Percentiles rank a stretch among this genome's conserved stretches.
phyloP scores from a whole-genome alignment of 768 basidiomycete species.

The Lentinula guzmanii region DNA sequence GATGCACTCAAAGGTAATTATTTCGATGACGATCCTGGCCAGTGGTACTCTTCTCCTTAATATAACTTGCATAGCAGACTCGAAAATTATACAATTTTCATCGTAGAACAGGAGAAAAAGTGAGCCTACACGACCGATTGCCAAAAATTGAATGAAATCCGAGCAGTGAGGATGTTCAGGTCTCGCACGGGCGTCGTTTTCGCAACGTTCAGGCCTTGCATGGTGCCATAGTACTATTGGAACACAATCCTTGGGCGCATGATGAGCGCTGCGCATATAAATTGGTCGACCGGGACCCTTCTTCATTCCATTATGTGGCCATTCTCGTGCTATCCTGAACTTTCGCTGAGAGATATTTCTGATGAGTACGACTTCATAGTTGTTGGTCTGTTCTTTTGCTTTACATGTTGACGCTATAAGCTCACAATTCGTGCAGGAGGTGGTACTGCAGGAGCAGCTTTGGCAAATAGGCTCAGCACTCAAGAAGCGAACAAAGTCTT shows the following conservation, averaged over 20 bases:
- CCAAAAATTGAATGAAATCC: no score
- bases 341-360: background rate
- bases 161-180: no score
- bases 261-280: no score
- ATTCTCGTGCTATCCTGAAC: background rate
- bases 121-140: no score
- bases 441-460: conserved; percentile 26
- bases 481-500: conserved; percentile 17
- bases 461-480: conserved; percentile 24
- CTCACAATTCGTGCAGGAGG: conserved; percentile 9
- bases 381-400: background rate
- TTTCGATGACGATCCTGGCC: conserved; percentile 56
- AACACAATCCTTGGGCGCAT: no score
- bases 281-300: no score
- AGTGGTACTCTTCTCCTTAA: background rate
- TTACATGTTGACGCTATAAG: background rate
- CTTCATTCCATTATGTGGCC: background rate
- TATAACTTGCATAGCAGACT: no score
- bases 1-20: conserved; percentile 55
- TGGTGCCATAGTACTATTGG: no score
- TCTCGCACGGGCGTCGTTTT: no score
- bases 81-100: no score
- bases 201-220: no score
- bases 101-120: no score
- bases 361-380: conserved; percentile 6